Conservation (phyloP, 306 rosid species). For the Cucurbita argyrosperma region DNA sequence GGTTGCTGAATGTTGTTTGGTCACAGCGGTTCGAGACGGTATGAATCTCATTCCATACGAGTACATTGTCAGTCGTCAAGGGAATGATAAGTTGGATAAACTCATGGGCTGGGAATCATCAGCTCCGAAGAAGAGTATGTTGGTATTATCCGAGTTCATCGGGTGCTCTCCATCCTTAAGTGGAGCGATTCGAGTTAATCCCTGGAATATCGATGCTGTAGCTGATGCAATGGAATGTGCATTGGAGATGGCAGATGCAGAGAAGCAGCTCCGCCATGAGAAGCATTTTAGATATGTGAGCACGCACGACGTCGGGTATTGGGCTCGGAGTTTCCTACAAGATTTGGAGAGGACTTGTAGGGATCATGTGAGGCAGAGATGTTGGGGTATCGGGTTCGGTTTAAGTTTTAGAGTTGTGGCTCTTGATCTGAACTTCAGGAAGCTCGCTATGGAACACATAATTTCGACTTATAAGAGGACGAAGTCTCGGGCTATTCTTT, state of each 20-base stretch:
- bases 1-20: slow-evolving; percentile 75
- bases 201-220: slow-evolving; percentile 78
- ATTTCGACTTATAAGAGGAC: slow-evolving; percentile 63
- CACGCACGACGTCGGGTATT: slow-evolving; percentile 75
- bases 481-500: slow-evolving; percentile 50
- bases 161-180: slow-evolving; percentile 87
- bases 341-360: slow-evolving; percentile 72
- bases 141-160: slow-evolving; percentile 77
- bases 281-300: slow-evolving; percentile 84
- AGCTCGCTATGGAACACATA: slow-evolving; percentile 65
- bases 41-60: slow-evolving; percentile 85
- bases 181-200: slow-evolving; percentile 83
- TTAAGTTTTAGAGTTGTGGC: slow-evolving; percentile 79
- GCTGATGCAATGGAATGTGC: slow-evolving; percentile 80
- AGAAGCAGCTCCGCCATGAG: slow-evolving; percentile 78
- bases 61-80: slow-evolving; percentile 58
- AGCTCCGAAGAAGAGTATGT: slow-evolving; percentile 50
- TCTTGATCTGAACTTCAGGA: slow-evolving; percentile 65
- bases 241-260: slow-evolving; percentile 49
- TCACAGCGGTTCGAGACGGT: slow-evolving; percentile 81
- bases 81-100: slow-evolving; percentile 42
- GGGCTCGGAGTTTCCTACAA: slow-evolving; percentile 80
- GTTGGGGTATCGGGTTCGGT: slow-evolving; percentile 88
- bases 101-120: slow-evolving; percentile 31
- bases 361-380: slow-evolving; percentile 55